Evolutionary conservation across 768 basidiomycete species (phyloP).

Genomic region (Suillus plorans): DNA sequence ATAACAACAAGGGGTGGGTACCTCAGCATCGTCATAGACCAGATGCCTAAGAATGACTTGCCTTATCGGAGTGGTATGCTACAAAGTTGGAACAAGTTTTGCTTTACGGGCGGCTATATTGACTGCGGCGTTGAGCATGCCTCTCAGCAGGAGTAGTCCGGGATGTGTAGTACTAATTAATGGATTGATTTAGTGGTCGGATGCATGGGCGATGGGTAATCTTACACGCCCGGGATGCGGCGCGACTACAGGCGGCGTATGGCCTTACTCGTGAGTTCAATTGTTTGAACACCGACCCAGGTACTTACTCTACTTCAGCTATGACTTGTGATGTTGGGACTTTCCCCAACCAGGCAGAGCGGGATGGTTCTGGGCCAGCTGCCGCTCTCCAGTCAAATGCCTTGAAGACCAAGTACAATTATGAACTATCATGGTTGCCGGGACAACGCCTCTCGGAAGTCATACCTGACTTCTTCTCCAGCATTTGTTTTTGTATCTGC

Average conservation of each 20-base stretch:
- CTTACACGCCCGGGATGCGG: slow-evolving; percentile 79
- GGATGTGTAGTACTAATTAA: not conserved
- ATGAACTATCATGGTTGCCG: slow-evolving; percentile 67
- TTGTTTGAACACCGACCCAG: not conserved
- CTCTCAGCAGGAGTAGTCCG: not conserved
- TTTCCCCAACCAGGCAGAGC: slow-evolving; percentile 48
- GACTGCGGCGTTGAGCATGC: not conserved
- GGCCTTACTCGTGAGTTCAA: slow-evolving; percentile 71
- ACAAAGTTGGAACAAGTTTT: too few relatives aligned
- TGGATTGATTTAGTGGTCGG: slow-evolving; percentile 62
- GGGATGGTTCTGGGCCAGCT: slow-evolving; percentile 52
- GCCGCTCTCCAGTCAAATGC: slow-evolving; percentile 56
- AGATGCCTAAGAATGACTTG: too few relatives aligned
- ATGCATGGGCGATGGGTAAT: slow-evolving; percentile 89
- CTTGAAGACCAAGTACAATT: slow-evolving; percentile 51
- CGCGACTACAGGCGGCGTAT: slow-evolving; percentile 76
- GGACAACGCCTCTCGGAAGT: slow-evolving; percentile 76
- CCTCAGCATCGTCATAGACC: too few relatives aligned
- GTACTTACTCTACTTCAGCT: slow-evolving; percentile 30
- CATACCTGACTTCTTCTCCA: not conserved
- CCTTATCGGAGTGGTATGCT: too few relatives aligned
- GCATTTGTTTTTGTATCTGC: not conserved
- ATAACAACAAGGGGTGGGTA: slow-evolving; percentile 67
- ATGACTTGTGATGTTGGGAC: slow-evolving; percentile 61
- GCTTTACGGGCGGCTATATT: too few relatives aligned